Conservation (phyloP, 2,329 filamentous ascomycete genomes). For the Colletotrichum acutatum region DNA sequence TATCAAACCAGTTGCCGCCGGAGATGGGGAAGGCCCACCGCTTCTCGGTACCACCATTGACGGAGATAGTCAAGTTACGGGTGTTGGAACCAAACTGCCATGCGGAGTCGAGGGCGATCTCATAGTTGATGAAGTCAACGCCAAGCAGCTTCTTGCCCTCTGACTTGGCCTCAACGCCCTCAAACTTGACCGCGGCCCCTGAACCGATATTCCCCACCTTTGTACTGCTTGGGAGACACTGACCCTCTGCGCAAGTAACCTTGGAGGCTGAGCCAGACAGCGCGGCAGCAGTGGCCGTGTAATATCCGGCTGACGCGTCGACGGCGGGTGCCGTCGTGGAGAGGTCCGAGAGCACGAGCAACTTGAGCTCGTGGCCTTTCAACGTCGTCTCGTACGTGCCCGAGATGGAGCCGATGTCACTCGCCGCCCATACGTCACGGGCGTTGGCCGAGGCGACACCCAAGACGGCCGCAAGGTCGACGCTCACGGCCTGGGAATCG, state of each 20-base stretch:
- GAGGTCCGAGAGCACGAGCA: slow-evolving; percentile 51
- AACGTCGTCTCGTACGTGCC: slow-evolving; percentile 47
- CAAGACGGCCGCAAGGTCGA: slow-evolving; percentile 51
- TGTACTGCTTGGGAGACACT: slow-evolving; percentile 54
- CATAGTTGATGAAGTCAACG: slow-evolving; percentile 64
- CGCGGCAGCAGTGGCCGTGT: slow-evolving; percentile 51
- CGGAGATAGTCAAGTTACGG: slow-evolving; percentile 58
- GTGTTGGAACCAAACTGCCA: slow-evolving; percentile 56
- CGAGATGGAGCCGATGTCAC: slow-evolving; percentile 45
- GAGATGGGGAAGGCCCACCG: slow-evolving; percentile 62
- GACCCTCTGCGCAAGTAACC: slow-evolving; percentile 46
- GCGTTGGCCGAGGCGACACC: slow-evolving; percentile 52
- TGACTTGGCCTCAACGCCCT: slow-evolving; percentile 42
- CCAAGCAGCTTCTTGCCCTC: slow-evolving; percentile 53
- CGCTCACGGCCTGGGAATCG: slow-evolving; percentile 51
- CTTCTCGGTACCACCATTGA: slow-evolving; percentile 55
- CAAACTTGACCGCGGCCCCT: slow-evolving; percentile 50
- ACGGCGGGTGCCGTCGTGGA: slow-evolving; percentile 36
- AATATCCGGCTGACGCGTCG: slow-evolving; percentile 51
- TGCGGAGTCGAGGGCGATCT: slow-evolving; percentile 49
- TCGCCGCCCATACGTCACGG: slow-evolving; percentile 52
- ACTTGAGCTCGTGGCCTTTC: slow-evolving; percentile 50
- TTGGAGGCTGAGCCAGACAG: slow-evolving; percentile 46
- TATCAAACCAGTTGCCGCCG: slow-evolving; percentile 62
- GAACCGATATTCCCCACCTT: slow-evolving; percentile 54